Evolutionary conservation across 1,284 basidiomycete species (phyloP), one percentile per base, ranked within the genome.

Genomic region (Cystobasidium slooffiae): DNA sequence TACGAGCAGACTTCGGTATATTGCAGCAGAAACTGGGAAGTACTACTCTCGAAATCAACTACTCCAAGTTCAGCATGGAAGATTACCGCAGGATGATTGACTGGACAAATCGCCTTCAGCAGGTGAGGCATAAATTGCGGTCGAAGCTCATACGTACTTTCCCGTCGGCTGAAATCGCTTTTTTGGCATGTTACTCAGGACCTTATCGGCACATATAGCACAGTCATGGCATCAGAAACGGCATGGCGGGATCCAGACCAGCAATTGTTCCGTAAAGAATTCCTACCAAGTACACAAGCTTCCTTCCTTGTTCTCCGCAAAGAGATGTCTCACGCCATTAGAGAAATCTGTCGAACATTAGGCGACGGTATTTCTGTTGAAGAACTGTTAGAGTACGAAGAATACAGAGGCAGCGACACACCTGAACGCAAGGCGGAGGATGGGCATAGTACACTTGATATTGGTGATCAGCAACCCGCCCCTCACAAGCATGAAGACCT

Each of bases 1-100:
- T 84, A 51, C 76, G 82, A 14, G 78, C 79, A 31, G 83, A 83
- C 68, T 81, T 81, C 67, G 78, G 79, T 46, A 78, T 80, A 14
- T 75, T 83, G 18, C 77, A 78, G 14, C 78, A 78, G 73, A 80
- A 82, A 72, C 75, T 83, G 47, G 78, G 76, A 3, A 80, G 79
- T 56, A 81, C 81, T 0, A 66, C 66, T 3, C 67, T 81, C 39
- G 82, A 83, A 68, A 78, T 83, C 69, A 81, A 81, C 75, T 83
- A 77, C 65, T 81, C 82, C 14, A 77, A 78, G 3, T 83, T 79
- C 77, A 78, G 79, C 6, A 79, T 83, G 74, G 31, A 74, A 22
- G 81, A 82, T 75, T 82, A 82, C 64, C 53, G 76, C 65, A 51
- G 47, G 41, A 80, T 82, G 69, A 77, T 83, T 10, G 69, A 68